phyloP scores from a whole-genome alignment of 495 filamentous ascomycete species.

The Pyronema domesticum region DNA sequence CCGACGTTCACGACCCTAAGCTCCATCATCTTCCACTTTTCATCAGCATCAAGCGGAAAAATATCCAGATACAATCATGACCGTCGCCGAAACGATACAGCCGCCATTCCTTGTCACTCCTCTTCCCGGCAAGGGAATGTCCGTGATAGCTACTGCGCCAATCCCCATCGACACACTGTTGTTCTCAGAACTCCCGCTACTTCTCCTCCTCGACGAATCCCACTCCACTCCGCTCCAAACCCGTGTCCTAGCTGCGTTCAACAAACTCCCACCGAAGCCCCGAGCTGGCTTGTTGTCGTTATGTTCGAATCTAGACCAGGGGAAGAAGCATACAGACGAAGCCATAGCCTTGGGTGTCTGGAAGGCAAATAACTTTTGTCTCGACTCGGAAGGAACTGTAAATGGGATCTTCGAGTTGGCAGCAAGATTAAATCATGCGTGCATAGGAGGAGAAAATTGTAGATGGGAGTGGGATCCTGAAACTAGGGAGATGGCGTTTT shows the following conservation, averaged over 20 bases:
- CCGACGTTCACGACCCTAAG: too few species aligned
- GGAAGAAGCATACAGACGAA: neutral
- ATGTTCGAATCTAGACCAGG: neutral
- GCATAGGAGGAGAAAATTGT: slow-evolving; percentile 16
- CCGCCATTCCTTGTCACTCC: slow-evolving; percentile 10
- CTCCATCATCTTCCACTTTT: too few species aligned
- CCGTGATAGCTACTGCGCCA: slow-evolving; percentile 10
- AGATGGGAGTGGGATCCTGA: slow-evolving; percentile 16
- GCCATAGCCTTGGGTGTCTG: slow-evolving; percentile 13
- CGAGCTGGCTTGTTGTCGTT: slow-evolving; percentile 6
- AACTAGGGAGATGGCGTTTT: slow-evolving; percentile 13
- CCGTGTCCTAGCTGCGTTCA: slow-evolving; percentile 8
- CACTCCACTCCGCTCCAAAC: slow-evolving; percentile 2
- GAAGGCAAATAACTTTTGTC: slow-evolving; percentile 20
- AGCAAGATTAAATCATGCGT: slow-evolving; percentile 21
- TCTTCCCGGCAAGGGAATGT: slow-evolving; percentile 15
- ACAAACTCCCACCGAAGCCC: neutral
- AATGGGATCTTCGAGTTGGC: slow-evolving; percentile 17
- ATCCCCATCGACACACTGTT: slow-evolving; percentile 15
- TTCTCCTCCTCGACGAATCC: slow-evolving; percentile 11
- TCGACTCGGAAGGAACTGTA: slow-evolving; percentile 10
- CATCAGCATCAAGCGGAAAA: too few species aligned
- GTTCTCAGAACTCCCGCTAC: slow-evolving; percentile 13
- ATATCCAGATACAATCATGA: too few species aligned
- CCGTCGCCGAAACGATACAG: too few species aligned